Percentiles rank a stretch among this genome's conserved stretches.
Conservation (phyloP, 2,329 filamentous ascomycete species). For the Microdochium trichocladiopsis region DNA sequence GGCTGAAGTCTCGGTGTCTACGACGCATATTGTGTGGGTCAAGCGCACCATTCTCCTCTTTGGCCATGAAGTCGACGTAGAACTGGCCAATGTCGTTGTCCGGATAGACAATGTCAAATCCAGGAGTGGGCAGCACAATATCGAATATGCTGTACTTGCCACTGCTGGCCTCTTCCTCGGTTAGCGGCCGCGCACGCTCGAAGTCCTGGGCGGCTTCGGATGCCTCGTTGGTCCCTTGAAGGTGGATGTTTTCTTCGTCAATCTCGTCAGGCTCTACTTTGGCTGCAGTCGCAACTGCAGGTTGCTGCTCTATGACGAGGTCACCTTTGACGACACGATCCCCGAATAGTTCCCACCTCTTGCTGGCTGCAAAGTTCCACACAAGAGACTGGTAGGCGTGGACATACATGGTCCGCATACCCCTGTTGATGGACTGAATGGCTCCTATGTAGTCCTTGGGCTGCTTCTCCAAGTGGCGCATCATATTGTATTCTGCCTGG, state of each 20-base stretch:
- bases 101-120: slow-evolving; percentile 84
- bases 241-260: slow-evolving; percentile 58
- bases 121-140: slow-evolving; percentile 84
- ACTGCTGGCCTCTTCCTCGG: slow-evolving; percentile 68
- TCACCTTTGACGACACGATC: slow-evolving; percentile 74
- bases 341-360: slow-evolving; percentile 73
- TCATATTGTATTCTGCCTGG: slow-evolving; percentile 69
- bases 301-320: slow-evolving; percentile 55
- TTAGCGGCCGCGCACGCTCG: slow-evolving; percentile 60
- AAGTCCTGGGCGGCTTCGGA: slow-evolving; percentile 33
- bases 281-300: slow-evolving; percentile 19
- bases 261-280: slow-evolving; percentile 50
- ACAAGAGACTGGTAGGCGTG: slow-evolving; percentile 94
- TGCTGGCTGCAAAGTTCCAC: slow-evolving; percentile 82
- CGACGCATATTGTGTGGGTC: slow-evolving; percentile 85
- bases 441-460: slow-evolving; percentile 71
- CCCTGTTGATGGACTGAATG: slow-evolving; percentile 70
- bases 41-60: slow-evolving; percentile 66
- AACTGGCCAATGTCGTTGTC: slow-evolving; percentile 75
- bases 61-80: slow-evolving; percentile 82
- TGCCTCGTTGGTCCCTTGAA: slow-evolving; percentile 47
- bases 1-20: slow-evolving; percentile 76
- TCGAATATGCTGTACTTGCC: slow-evolving; percentile 79
- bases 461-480: slow-evolving; percentile 62
- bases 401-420: slow-evolving; percentile 86